Conservation (phyloP, 306 rosid species). For the Begonia peltatifolia region DNA sequence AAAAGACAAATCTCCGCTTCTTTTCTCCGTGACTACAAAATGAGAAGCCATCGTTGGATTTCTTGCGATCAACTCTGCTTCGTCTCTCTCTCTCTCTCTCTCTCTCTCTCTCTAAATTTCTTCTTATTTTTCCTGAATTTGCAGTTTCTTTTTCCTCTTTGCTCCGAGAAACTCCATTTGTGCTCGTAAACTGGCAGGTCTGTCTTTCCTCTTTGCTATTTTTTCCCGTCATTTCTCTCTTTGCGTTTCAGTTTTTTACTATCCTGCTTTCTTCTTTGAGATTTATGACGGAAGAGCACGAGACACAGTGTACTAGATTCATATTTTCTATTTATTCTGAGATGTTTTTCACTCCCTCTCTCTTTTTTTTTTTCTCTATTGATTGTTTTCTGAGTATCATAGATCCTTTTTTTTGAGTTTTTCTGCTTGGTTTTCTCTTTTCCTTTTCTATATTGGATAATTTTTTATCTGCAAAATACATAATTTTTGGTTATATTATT, state of each 20-base stretch:
- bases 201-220: background rate
- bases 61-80: background rate
- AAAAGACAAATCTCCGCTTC: too few species aligned
- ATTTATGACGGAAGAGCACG: background rate
- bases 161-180: background rate
- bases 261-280: background rate
- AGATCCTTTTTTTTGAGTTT: background rate
- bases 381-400: background rate
- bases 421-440: background rate
- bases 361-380: background rate
- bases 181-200: constrained; percentile 6
- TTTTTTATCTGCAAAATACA: background rate
- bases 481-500: background rate
- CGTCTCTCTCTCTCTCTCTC: too few species aligned
- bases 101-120: background rate
- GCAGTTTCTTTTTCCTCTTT: background rate
- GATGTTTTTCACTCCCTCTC: background rate
- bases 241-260: constrained; percentile 5
- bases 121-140: background rate
- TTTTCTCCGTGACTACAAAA: too few species aligned
- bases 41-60: too few species aligned
- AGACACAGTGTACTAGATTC: background rate
- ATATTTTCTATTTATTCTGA: background rate
- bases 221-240: background rate
- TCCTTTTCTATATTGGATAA: background rate